A percentile compares a stretch with the other conserved stretches of the same genome.
Evolutionary conservation across 2,329 filamentous ascomycete species (phyloP).

Genomic region (Alternaria longipes): DNA sequence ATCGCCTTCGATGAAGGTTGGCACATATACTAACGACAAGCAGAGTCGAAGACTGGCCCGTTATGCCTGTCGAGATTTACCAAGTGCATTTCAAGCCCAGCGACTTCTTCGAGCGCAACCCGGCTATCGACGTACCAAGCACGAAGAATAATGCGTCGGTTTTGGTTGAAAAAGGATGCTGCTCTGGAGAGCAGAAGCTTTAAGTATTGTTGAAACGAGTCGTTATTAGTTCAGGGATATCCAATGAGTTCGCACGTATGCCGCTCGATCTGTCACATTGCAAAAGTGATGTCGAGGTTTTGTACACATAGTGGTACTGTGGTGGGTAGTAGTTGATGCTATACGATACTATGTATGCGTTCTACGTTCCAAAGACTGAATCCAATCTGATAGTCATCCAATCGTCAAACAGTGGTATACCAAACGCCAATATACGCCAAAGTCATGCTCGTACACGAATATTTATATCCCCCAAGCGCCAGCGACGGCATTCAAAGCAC

Average conservation of each 20-base stretch:
- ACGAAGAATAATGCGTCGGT: conserved; percentile 44
- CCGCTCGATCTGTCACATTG: background rate
- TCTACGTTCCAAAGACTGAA: background rate
- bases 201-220: conserved; percentile 7
- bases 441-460: conserved; percentile 6
- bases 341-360: background rate
- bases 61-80: conserved; percentile 61
- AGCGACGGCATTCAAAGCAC: conserved; percentile 63
- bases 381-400: conserved; percentile 5
- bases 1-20: background rate
- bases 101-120: conserved; percentile 65
- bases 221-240: background rate
- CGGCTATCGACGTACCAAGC: conserved; percentile 62
- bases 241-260: background rate
- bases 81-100: conserved; percentile 59
- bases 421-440: conserved; percentile 16
- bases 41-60: conserved; percentile 59
- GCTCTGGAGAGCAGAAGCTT: conserved; percentile 28
- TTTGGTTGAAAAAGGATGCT: conserved; percentile 33
- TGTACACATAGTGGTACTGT: background rate
- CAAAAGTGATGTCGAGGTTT: background rate
- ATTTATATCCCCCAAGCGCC: conserved; percentile 41
- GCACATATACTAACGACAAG: background rate
- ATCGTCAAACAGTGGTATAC: conserved; percentile 9
- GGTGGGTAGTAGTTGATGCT: conserved; percentile 4